These are phyloP conservation scores for Tetraselmis striata DNA, from an alignment of 139 green algal genomes.

Conservation along the genomic window DNA sequence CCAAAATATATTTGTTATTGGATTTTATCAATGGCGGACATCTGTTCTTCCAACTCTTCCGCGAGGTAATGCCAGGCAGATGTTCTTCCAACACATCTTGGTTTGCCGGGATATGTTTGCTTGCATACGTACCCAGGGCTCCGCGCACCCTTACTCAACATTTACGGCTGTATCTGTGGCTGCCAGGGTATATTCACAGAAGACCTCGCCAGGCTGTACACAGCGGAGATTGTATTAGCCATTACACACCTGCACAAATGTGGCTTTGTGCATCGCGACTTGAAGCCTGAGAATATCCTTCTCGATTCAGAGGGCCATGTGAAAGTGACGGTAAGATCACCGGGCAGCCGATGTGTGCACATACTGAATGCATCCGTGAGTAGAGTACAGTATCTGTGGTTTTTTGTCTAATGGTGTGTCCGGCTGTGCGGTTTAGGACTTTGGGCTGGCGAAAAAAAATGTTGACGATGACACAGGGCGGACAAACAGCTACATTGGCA, in stretches of 20 bases:
- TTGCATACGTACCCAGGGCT: background rate
- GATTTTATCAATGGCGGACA: constrained; percentile 99
- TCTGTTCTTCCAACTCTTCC: constrained; percentile 96
- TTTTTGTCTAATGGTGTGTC: no score
- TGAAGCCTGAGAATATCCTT: constrained; percentile 92
- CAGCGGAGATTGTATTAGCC: constrained; percentile 88
- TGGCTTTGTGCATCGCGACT: constrained; percentile 77
- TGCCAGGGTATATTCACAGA: constrained; percentile 74
- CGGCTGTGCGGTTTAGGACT: no score
- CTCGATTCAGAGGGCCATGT: constrained; percentile 91
- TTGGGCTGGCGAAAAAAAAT: constrained; percentile 76
- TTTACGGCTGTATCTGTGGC: constrained; percentile 2
- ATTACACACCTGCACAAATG: constrained; percentile 84
- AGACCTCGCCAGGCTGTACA: constrained; percentile 82
- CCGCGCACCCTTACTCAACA: background rate
- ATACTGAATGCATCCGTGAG: no score
- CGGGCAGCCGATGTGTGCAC: no score
- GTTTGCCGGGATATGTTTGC: constrained; percentile 18
- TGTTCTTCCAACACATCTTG: background rate
- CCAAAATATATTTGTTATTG: constrained; percentile 95
- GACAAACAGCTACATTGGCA: constrained; percentile 92
- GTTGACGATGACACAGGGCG: constrained; percentile 44
- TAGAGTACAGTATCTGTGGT: no score
- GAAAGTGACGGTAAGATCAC: constrained; percentile 73
- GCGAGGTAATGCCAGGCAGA: constrained; percentile 32